Percentiles rank a stretch among this genome's conserved stretches.
Evolutionary conservation across 2,329 filamentous ascomycete species (phyloP).

Genomic region (Chrysoporthe deuterocubensis): DNA sequence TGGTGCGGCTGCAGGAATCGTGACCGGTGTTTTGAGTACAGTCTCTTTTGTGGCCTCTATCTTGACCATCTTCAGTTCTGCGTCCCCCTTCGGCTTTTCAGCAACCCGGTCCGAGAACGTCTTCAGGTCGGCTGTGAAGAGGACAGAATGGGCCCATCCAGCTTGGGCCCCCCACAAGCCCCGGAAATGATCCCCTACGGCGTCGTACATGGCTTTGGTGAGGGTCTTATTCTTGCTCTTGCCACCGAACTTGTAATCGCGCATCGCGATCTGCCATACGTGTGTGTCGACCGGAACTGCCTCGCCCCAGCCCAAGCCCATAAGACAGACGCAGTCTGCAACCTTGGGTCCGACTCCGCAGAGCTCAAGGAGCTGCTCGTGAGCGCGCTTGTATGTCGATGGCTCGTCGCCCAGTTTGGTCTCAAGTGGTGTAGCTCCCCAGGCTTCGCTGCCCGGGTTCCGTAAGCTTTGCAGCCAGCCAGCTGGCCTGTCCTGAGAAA

Average conservation of each 20-base stretch:
- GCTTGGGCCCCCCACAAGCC: conserved; percentile 90
- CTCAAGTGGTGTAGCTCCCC: conserved; percentile 27
- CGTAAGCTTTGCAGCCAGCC: conserved; percentile 79
- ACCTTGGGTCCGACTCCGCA: conserved; percentile 96
- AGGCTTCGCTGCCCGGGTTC: conserved; percentile 50
- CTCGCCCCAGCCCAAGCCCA: conserved; percentile 96
- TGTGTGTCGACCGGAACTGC: conserved; percentile 96
- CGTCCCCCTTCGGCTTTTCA: conserved; percentile 30
- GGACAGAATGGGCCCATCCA: conserved; percentile 95
- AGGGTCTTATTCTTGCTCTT: conserved; percentile 76
- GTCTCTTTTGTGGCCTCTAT: conserved; percentile 36
- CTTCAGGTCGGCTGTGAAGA: conserved; percentile 91
- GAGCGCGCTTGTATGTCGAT: conserved; percentile 73
- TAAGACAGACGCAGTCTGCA: conserved; percentile 92
- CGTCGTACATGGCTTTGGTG: conserved; percentile 86
- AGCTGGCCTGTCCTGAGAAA: conserved; percentile 67
- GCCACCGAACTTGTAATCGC: conserved; percentile 91
- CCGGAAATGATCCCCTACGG: conserved; percentile 88
- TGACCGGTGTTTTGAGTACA: neutral
- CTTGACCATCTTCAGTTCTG: conserved; percentile 31
- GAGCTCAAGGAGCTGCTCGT: conserved; percentile 76
- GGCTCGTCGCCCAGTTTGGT: conserved; percentile 42
- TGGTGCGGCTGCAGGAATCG: conserved; percentile 4
- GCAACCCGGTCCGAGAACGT: conserved; percentile 73
- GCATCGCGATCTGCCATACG: conserved; percentile 96